Evolutionary conservation across 2,329 filamentous ascomycete species (phyloP).

Genomic region (Calonectria henricotiae): DNA sequence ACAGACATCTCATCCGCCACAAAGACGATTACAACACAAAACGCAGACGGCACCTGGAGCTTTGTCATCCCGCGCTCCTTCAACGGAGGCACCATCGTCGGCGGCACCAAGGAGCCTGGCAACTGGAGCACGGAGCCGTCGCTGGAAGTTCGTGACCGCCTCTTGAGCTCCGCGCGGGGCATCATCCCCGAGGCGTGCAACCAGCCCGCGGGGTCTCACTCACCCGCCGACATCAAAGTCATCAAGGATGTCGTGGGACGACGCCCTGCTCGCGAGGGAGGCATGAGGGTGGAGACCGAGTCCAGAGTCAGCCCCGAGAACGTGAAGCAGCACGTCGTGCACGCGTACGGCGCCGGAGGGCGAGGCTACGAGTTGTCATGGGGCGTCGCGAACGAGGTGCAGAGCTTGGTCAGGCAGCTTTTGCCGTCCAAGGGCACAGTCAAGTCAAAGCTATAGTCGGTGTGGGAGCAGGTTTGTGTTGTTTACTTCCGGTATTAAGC

Average conservation of each 20-base stretch:
- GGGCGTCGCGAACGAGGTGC: slow-evolving; percentile 71
- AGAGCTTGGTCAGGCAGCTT: slow-evolving; percentile 37
- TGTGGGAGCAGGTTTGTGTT: background rate
- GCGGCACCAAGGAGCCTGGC: slow-evolving; percentile 76
- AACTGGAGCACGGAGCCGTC: slow-evolving; percentile 71
- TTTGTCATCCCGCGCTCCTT: slow-evolving; percentile 76
- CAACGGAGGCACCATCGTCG: slow-evolving; percentile 76
- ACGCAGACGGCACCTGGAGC: slow-evolving; percentile 75
- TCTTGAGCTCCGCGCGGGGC: slow-evolving; percentile 39
- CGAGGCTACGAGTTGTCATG: slow-evolving; percentile 76
- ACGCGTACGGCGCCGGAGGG: slow-evolving; percentile 75
- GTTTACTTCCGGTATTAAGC: slow-evolving; percentile 7
- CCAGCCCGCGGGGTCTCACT: background rate
- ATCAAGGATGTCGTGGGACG: slow-evolving; percentile 65
- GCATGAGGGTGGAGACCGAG: slow-evolving; percentile 62
- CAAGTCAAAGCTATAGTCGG: slow-evolving; percentile 36
- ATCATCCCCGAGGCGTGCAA: slow-evolving; percentile 41
- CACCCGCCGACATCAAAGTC: slow-evolving; percentile 57
- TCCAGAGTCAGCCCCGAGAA: slow-evolving; percentile 28
- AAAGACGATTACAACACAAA: slow-evolving; percentile 72
- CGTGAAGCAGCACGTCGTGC: slow-evolving; percentile 58
- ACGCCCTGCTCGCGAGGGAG: slow-evolving; percentile 64
- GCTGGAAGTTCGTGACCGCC: slow-evolving; percentile 61
- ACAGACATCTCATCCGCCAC: slow-evolving; percentile 58
- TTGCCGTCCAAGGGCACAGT: background rate